phyloP scores from a whole-genome alignment of 2,329 filamentous ascomycete species.

The Apiospora kogelbergensis region DNA sequence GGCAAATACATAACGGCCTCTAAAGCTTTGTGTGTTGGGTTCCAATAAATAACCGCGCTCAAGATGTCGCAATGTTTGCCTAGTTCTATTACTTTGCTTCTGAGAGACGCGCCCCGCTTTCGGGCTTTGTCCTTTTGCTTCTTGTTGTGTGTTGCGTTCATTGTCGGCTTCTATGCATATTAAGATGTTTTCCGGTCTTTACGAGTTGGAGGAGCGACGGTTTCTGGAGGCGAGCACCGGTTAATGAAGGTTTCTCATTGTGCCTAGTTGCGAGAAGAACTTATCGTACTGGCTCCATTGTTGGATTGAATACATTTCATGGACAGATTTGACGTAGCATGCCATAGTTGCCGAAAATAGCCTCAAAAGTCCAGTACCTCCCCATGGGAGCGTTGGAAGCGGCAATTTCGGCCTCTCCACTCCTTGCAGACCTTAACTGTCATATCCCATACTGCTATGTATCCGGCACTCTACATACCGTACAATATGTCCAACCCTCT shows the following conservation, averaged over 20 bases:
- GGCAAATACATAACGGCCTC: background rate
- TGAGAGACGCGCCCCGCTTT: slow-evolving; percentile 1
- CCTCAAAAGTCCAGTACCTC: background rate
- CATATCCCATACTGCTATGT: too few species aligned
- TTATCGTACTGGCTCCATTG: background rate
- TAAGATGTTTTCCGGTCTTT: background rate
- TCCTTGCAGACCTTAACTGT: too few species aligned
- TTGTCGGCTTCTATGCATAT: background rate
- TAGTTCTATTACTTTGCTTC: background rate
- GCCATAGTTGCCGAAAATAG: background rate
- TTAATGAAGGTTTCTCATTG: background rate
- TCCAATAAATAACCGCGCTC: background rate
- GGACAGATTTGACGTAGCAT: background rate
- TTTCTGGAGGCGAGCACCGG: background rate
- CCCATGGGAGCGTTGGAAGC: background rate
- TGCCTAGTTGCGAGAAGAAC: background rate
- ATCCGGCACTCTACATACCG: too few species aligned
- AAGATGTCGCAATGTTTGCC: background rate
- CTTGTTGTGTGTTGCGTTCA: background rate
- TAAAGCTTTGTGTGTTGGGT: background rate
- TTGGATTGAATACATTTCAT: background rate
- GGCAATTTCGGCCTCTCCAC: too few species aligned
- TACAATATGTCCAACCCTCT: too few species aligned
- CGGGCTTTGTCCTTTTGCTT: background rate
- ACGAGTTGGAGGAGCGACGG: background rate